Percentiles rank a stretch among this genome's conserved stretches.
These are phyloP conservation scores for Talaromyces verruculosus DNA, from an alignment of 2,329 filamentous ascomycete species.

Conservation along the genomic window DNA sequence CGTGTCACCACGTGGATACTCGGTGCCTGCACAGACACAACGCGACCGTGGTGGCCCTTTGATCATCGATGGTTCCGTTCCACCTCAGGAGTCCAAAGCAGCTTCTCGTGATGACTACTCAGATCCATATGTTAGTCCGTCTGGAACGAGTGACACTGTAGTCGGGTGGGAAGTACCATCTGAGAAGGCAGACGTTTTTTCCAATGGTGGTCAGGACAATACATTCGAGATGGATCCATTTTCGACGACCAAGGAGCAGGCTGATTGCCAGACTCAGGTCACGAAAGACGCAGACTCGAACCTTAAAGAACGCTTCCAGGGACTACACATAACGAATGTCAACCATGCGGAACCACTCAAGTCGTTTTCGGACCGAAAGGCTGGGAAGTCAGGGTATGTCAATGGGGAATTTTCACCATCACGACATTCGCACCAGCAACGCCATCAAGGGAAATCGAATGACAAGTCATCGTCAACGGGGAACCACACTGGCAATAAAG, in stretches of 20 bases:
- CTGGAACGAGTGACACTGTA: conserved; percentile 13
- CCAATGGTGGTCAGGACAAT: conserved; percentile 32
- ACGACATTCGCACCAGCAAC: conserved; percentile 17
- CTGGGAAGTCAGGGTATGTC: conserved; percentile 24
- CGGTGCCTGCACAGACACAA: conserved; percentile 31
- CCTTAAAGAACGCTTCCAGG: conserved; percentile 41
- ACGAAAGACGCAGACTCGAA: conserved; percentile 21
- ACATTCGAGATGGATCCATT: conserved; percentile 39
- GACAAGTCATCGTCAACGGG: conserved; percentile 23
- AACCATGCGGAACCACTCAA: conserved; percentile 25
- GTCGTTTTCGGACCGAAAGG: conserved; percentile 30
- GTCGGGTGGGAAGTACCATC: conserved; percentile 18
- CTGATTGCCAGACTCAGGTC: conserved; percentile 25
- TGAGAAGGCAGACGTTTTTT: conserved; percentile 13
- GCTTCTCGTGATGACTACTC: conserved; percentile 35
- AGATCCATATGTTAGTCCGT: conserved; percentile 27
- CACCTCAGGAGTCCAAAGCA: conserved; percentile 33
- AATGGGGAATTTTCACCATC: conserved; percentile 15
- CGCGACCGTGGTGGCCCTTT: conserved; percentile 42
- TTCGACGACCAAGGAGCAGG: conserved; percentile 31
- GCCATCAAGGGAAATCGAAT: conserved; percentile 14
- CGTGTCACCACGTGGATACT: conserved; percentile 26
- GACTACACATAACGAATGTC: conserved; percentile 38
- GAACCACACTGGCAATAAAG: conserved; percentile 33
- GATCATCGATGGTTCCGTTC: conserved; percentile 50